Conservation (phyloP, 495 filamentous ascomycete species). For the Penicillium samsonianum region DNA sequence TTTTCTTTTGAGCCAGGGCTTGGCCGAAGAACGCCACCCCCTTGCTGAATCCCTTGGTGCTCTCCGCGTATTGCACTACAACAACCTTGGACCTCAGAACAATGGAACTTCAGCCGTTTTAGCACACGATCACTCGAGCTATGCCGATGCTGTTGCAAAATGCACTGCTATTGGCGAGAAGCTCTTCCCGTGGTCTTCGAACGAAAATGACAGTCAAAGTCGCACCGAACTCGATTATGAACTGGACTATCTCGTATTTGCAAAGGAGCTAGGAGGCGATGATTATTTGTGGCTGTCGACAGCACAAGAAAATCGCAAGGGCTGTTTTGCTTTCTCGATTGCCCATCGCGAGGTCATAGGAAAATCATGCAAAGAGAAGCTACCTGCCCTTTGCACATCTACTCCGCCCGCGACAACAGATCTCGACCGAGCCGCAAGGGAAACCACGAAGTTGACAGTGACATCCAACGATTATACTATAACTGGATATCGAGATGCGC, state of each 20-base stretch:
- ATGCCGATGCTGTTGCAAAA: conserved; percentile 15
- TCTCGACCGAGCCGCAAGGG: conserved; percentile 17
- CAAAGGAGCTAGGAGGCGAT: conserved; percentile 15
- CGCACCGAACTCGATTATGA: conserved; percentile 22
- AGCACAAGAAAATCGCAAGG: not conserved
- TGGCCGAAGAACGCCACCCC: not conserved
- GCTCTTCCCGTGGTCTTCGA: conserved; percentile 21
- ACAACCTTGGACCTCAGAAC: conserved; percentile 33
- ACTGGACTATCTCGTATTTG: conserved; percentile 29
- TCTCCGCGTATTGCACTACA: conserved; percentile 32
- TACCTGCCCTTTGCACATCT: conserved; percentile 32
- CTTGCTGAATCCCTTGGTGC: conserved; percentile 18
- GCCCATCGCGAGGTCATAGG: conserved; percentile 9
- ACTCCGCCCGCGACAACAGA: conserved; percentile 30
- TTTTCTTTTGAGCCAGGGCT: not conserved
- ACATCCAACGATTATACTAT: conserved; percentile 25
- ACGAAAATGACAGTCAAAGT: not conserved
- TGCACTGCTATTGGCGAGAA: conserved; percentile 31
- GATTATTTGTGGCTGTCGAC: conserved; percentile 24
- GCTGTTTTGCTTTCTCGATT: conserved; percentile 24
- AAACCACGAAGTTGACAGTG: conserved; percentile 38
- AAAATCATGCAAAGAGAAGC: conserved; percentile 17
- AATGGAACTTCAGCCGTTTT: conserved; percentile 35
- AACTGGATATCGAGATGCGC: conserved; percentile 51
- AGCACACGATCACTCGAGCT: conserved; percentile 18